Evolutionary conservation across 345 rosid species (phyloP).

Genomic region (Populus euphratica): DNA sequence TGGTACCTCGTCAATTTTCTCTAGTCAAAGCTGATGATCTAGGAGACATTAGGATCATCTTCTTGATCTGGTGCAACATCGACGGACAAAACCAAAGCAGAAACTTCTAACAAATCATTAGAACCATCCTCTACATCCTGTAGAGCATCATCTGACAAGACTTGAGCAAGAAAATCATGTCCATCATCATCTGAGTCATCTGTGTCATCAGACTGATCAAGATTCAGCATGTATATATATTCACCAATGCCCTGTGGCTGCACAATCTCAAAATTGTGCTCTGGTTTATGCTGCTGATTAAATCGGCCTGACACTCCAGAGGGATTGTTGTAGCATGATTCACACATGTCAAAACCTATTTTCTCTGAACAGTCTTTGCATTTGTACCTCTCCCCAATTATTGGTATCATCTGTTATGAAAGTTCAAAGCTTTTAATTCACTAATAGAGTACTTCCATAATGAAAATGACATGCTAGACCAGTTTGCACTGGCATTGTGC

Average conservation of each 20-base stretch:
- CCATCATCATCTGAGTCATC: background rate
- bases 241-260: background rate
- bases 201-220: background rate
- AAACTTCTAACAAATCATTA: background rate
- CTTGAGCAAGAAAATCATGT: background rate
- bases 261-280: constrained; percentile 10
- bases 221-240: background rate
- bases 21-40: background rate
- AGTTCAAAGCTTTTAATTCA: background rate
- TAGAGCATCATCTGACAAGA: background rate
- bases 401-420: constrained; percentile 6
- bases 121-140: background rate
- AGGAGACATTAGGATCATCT: background rate
- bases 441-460: background rate
- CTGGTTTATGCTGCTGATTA: constrained; percentile 15
- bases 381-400: constrained; percentile 8
- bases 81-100: background rate
- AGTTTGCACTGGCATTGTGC: background rate
- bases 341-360: constrained; percentile 13
- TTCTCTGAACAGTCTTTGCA: constrained; percentile 16
- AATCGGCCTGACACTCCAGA: constrained; percentile 7
- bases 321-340: constrained; percentile 6
- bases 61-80: background rate
- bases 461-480: background rate
- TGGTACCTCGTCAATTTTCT: background rate